Evolutionary conservation across 1,139 yeast genomes (phyloP).

Genomic region (Pichia sp.): DNA sequence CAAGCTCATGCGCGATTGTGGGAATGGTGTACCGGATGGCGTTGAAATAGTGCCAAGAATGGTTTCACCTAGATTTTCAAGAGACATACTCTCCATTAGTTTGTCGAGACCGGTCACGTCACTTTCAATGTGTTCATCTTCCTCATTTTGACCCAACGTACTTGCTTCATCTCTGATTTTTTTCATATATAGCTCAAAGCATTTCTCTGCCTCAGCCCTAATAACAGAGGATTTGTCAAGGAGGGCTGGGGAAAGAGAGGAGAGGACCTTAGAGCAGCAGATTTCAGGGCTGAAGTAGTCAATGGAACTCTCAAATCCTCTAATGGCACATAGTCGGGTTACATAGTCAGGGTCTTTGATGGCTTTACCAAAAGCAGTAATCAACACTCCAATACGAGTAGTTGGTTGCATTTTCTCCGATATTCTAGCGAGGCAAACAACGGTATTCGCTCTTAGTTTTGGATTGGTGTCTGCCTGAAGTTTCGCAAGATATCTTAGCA

Average conservation of each 20-base stretch:
- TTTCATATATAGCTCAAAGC: slow-evolving; percentile 58
- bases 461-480: slow-evolving; percentile 82
- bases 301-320: slow-evolving; percentile 62
- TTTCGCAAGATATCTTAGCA: slow-evolving; percentile 74
- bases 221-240: slow-evolving; percentile 70
- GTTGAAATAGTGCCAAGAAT: slow-evolving; percentile 9
- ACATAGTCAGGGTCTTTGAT: slow-evolving; percentile 75
- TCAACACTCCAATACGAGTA: slow-evolving; percentile 63
- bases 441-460: slow-evolving; percentile 80
- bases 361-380: slow-evolving; percentile 82
- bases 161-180: slow-evolving; percentile 60
- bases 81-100: slow-evolving; percentile 18
- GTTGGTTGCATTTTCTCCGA: slow-evolving; percentile 53
- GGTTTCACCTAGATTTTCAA: slow-evolving; percentile 19
- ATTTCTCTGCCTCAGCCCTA: slow-evolving; percentile 60
- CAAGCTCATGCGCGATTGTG: slow-evolving; percentile 8
- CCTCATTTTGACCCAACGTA: slow-evolving; percentile 42
- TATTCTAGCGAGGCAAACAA: slow-evolving; percentile 66
- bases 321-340: slow-evolving; percentile 69
- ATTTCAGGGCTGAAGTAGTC: slow-evolving; percentile 68
- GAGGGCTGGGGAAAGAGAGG: slow-evolving; percentile 77
- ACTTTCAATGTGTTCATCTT: slow-evolving; percentile 29
- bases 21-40: slow-evolving; percentile 7
- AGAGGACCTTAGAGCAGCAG: slow-evolving; percentile 74
- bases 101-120: slow-evolving; percentile 21